Percentiles rank a stretch among this genome's conserved stretches.
Evolutionary conservation across 257 asterid genomes (phyloP).

Genomic region (Nyctanthes arbortristis): DNA sequence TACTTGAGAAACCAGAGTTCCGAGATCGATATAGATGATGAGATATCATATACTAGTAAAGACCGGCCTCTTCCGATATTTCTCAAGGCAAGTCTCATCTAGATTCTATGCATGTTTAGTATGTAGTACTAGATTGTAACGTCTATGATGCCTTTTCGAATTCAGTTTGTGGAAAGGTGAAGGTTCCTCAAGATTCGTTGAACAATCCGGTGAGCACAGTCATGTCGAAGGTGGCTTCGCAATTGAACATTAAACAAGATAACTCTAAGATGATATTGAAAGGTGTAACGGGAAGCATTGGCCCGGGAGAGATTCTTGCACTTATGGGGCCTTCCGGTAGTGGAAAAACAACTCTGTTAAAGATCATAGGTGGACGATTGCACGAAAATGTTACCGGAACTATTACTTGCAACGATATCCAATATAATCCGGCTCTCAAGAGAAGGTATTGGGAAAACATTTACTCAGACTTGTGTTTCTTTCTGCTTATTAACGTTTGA

Average conservation of each 20-base stretch:
- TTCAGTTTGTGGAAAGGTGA: slow-evolving; percentile 88
- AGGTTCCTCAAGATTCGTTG: slow-evolving; percentile 38
- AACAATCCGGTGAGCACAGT: slow-evolving; percentile 64
- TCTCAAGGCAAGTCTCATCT: slow-evolving; percentile 65
- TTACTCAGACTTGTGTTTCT: too few species aligned
- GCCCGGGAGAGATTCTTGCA: slow-evolving; percentile 90
- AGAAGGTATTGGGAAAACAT: too few species aligned
- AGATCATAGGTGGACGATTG: slow-evolving; percentile 76
- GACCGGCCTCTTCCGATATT: slow-evolving; percentile 76
- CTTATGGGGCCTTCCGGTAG: slow-evolving; percentile 99
- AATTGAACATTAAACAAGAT: slow-evolving; percentile 42
- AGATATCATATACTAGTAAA: slow-evolving; percentile 23
- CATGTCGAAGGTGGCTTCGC: slow-evolving; percentile 55
- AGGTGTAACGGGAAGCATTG: slow-evolving; percentile 81
- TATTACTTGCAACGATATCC: slow-evolving; percentile 70
- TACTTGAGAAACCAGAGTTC: slow-evolving; percentile 44
- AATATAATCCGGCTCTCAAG: slow-evolving; percentile 70
- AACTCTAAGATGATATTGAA: slow-evolving; percentile 77
- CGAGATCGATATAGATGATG: slow-evolving; percentile 70
- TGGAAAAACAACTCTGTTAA: slow-evolving; percentile 83
- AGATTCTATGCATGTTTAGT: too few species aligned
- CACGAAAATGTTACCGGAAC: slow-evolving; percentile 70
- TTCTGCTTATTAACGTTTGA: too few species aligned
- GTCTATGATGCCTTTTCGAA: neutral
- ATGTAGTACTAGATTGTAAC: neutral